Evolutionary conservation across 305 asterid genomes (phyloP), one percentile per base, ranked within the genome.

Genomic region (Coffea humblotiana): DNA sequence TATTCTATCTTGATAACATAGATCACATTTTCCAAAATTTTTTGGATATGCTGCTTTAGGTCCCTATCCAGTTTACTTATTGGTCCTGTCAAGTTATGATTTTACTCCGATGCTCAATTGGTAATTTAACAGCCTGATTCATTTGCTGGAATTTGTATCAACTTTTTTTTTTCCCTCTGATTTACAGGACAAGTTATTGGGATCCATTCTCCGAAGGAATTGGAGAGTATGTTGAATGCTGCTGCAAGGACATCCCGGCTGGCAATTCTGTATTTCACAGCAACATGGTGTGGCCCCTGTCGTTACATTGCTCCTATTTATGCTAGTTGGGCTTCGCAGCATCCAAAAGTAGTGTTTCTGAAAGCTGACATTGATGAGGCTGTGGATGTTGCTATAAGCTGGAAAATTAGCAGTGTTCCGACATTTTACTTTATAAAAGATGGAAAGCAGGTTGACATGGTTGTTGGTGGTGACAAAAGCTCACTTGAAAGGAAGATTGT

Each of bases 241-340:
- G 93, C 94, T 75, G 47, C 87, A 37, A 79, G 52, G 71, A 21
- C 66, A 58, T 86, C 88, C 0, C 85, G 88, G 14, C 89, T 93
- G 29, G 85, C 90, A 52, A 61, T 93, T 19, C 82, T 93, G 21
- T 93, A 88, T 79, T 93, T 89, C 82, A 89, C 91, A 4, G 92
- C 95, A 61, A 70, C 82, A 40, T 93, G 94, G 97, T 85, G 90
- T 70, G 93, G 92, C 29, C 92, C 97, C 21, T 91, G 94, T 74
- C 82, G 82, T 45, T 47, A 80, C 74, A 51, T 89, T 18, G 79
- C 86, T 72, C 97, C 92, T 8, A 47, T 82, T 29, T 90, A 71
- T 69, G 66, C 88, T 37, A 83, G 69, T 73, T 82, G 87, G 75
- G 92, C 96, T 0, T 79, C 45, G 23, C 85, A 86, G 73, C 82